phyloP scores from a whole-genome alignment of 306 rosid species.

The Trifolium repens region DNA sequence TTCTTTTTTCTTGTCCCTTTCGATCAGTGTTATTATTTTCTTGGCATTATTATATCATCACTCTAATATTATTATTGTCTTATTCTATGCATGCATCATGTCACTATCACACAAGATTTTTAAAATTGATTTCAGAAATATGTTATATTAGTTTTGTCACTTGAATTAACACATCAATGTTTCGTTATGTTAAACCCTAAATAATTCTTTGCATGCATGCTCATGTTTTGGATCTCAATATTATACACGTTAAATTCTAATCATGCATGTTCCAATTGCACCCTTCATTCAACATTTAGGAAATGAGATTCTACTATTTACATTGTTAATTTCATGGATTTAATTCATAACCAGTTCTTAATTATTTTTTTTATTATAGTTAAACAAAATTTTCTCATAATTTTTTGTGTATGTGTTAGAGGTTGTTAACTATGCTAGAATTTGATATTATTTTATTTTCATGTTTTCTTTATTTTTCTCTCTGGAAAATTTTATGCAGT shows the following conservation, averaged over 20 bases:
- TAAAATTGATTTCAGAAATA: not conserved
- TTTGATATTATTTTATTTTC: not conserved
- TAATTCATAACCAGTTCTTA: not conserved
- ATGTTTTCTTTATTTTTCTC: too few species aligned
- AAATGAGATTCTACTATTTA: not conserved
- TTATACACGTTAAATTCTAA: too few species aligned
- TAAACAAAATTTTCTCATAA: too few species aligned
- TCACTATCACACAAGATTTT: not conserved
- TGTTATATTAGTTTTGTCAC: not conserved
- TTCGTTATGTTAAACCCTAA: not conserved
- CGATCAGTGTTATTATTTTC: not conserved
- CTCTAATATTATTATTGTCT: not conserved
- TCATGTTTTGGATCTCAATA: not conserved
- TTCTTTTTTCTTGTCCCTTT: not conserved
- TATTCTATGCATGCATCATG: slow-evolving; percentile 10
- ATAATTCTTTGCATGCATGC: not conserved
- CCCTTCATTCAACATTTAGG: too few species aligned
- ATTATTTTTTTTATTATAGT: too few species aligned
- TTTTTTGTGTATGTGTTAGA: too few species aligned
- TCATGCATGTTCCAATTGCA: too few species aligned
- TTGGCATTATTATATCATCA: not conserved
- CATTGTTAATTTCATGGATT: not conserved
- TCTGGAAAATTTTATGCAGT: too few species aligned
- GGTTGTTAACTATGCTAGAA: not conserved
- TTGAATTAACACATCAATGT: not conserved